Base-by-base conservation (phyloP, 1,284 basidiomycete genomes). In the Boletus smithii region DNA sequence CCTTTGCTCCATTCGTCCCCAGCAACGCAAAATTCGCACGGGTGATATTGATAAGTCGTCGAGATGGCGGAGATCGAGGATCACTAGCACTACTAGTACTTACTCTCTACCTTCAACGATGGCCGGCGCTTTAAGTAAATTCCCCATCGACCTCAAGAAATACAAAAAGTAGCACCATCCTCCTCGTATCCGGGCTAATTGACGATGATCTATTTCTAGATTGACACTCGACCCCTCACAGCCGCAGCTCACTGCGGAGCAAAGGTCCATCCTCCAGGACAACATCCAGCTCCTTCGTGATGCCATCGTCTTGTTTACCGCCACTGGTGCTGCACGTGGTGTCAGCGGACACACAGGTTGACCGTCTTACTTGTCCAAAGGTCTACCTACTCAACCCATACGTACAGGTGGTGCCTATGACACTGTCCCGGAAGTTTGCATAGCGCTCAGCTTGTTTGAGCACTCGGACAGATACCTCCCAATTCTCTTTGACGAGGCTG, bases 221-320 rank as follows among this genome's bases (percentile, higher is more conserved):
- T 67, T 90, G 54, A 72, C 74, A 46, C 80, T 91, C 52, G 85
- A 90, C 69, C 83, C 85, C 9, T 70, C 73, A 26, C 79, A 82
- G 49, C 73, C 80, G 13, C 72, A 76, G 60, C 74, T 90, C 37
- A 76, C 81, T 0, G 61, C 65, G 18, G 78, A 84, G 49, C 74
- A 91, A 62, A 81, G 74, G 55, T 58, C 72, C 3, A 69, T 68
- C n/a, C 71, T 91, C 56, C 65, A 74, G 55, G 68, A 73, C 46
- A 91, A 91, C 68, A 85, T 91, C 58, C 79, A 85, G 63, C 73
- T 91, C 24, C 72, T 91, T 57, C 81, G 89, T 49, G 89, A 91
- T 81, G 81, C 77, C 10, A 88, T 91, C 55, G 81, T 91, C 22
- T 73, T 88, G 45, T 91, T 91, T 68, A 91, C 89, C 3, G 83